These are phyloP conservation scores for Leccinum pseudoinsigne DNA, from an alignment of 1,284 basidiomycete species.

Conservation along the genomic window DNA sequence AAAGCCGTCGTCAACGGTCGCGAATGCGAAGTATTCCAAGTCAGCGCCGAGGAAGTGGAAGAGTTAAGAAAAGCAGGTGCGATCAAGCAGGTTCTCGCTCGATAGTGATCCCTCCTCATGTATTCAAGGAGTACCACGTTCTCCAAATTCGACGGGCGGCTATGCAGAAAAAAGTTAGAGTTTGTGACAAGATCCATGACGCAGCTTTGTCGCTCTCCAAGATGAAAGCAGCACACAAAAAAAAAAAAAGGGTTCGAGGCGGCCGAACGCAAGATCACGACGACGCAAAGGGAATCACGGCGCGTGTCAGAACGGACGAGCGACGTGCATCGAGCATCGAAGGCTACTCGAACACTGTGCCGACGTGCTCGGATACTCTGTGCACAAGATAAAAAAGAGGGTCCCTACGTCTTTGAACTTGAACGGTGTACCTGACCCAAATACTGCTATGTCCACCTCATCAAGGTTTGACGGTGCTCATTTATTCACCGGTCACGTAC, in stretches of 20 bases:
- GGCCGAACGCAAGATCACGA: slow-evolving; percentile 65
- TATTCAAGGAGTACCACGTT: slow-evolving; percentile 63
- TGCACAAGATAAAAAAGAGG: slow-evolving; percentile 68
- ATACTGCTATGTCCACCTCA: slow-evolving; percentile 44
- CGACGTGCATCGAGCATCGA: slow-evolving; percentile 48
- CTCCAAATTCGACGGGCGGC: slow-evolving; percentile 62
- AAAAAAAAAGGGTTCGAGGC: slow-evolving; percentile 64
- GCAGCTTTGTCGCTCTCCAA: slow-evolving; percentile 70
- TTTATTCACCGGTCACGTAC: slow-evolving; percentile 75
- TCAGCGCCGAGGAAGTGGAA: slow-evolving; percentile 86
- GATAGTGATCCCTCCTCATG: slow-evolving; percentile 1
- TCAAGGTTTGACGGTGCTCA: slow-evolving; percentile 78
- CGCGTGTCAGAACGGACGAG: slow-evolving; percentile 59
- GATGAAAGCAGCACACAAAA: slow-evolving; percentile 52
- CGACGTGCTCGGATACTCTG: slow-evolving; percentile 70
- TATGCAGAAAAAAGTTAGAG: slow-evolving; percentile 62
- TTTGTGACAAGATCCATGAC: slow-evolving; percentile 82
- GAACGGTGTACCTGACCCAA: slow-evolving; percentile 44
- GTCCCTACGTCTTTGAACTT: slow-evolving; percentile 34
- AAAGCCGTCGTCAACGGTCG: slow-evolving; percentile 86
- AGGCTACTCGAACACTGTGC: slow-evolving; percentile 75
- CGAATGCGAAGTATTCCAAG: slow-evolving; percentile 74
- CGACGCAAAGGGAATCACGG: slow-evolving; percentile 68
- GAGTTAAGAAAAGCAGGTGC: slow-evolving; percentile 82
- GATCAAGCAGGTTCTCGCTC: not conserved